Conservation (phyloP, 1,139 yeast species). For the Yamadazyma conglobata region DNA sequence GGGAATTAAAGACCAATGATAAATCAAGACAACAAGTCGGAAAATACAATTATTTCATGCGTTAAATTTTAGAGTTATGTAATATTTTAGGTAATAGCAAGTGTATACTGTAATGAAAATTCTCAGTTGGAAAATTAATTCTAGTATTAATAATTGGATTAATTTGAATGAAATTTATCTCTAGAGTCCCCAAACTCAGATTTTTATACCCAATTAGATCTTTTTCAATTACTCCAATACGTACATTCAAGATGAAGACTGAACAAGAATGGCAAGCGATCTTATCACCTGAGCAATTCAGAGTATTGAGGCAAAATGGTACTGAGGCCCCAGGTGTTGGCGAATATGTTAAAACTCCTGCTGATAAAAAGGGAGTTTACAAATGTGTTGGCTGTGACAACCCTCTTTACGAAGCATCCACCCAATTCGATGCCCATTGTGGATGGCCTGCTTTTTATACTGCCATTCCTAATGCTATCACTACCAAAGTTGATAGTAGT, state of each 20-base stretch:
- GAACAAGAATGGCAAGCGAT: conserved; percentile 80
- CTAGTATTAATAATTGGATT: no score
- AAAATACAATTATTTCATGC: conserved; percentile 61
- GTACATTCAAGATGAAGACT: conserved; percentile 8
- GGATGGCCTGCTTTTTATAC: conserved; percentile 98
- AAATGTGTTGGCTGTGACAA: conserved; percentile 80
- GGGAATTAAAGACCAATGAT: conserved; percentile 58
- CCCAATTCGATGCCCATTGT: conserved; percentile 87
- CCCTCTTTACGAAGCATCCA: conserved; percentile 72
- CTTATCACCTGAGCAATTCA: conserved; percentile 72
- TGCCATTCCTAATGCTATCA: conserved; percentile 79
- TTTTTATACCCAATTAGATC: no score
- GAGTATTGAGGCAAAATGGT: conserved; percentile 71
- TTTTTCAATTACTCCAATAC: no score
- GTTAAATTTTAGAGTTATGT: no score
- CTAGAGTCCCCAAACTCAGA: no score
- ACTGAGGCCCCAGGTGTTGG: conserved; percentile 87
- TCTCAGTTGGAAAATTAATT: no score
- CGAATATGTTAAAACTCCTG: conserved; percentile 51
- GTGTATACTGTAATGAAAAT: no score
- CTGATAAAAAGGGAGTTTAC: conserved; percentile 56
- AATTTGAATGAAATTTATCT: no score
- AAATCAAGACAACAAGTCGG: conserved; percentile 54
- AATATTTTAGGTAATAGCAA: no score
- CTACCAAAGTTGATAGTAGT: conserved; percentile 54